These are phyloP conservation scores for Ophiocordyceps camponoti-leonardi DNA, from an alignment of 2,329 filamentous ascomycete genomes.

Conservation along the genomic window DNA sequence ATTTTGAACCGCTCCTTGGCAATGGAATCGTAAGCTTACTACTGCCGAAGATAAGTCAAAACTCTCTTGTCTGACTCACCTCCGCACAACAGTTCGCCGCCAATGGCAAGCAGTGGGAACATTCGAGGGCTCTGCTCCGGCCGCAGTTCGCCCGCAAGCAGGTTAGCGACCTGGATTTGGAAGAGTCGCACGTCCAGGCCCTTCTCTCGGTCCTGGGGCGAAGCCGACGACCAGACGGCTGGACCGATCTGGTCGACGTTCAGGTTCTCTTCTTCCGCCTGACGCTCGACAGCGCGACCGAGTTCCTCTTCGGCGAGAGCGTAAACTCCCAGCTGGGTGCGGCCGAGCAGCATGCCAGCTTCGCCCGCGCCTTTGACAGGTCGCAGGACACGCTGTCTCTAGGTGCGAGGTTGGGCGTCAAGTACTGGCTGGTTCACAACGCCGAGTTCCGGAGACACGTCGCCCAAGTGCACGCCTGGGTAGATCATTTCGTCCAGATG, in stretches of 20 bases:
- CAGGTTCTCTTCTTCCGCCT: slow-evolving; percentile 29
- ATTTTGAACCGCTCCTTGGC: slow-evolving; percentile 23
- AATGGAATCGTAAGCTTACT: slow-evolving; percentile 18
- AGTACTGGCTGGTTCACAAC: slow-evolving; percentile 28
- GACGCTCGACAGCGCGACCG: slow-evolving; percentile 29
- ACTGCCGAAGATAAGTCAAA: background rate
- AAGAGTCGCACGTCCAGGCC: slow-evolving; percentile 19
- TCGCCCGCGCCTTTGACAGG: slow-evolving; percentile 15
- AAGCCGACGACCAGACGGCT: slow-evolving; percentile 13
- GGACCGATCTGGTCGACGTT: slow-evolving; percentile 21
- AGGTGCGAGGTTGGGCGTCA: slow-evolving; percentile 30
- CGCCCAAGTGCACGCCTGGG: slow-evolving; percentile 47
- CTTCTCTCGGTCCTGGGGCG: slow-evolving; percentile 10
- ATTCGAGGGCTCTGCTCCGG: slow-evolving; percentile 19
- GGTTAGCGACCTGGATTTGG: slow-evolving; percentile 23
- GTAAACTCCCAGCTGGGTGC: slow-evolving; percentile 20
- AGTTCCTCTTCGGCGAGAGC: slow-evolving; percentile 46
- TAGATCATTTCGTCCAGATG: slow-evolving; percentile 48
- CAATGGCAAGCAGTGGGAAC: slow-evolving; percentile 18
- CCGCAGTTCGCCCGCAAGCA: slow-evolving; percentile 24
- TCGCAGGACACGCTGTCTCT: slow-evolving; percentile 25
- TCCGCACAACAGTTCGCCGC: slow-evolving; percentile 12
- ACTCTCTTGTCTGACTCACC: background rate
- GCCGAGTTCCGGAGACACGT: slow-evolving; percentile 47
- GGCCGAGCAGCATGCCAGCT: slow-evolving; percentile 11